These are phyloP conservation scores for Dictyostelium purpureum DNA, from an alignment of 78 protist species.

Conservation along the genomic window DNA sequence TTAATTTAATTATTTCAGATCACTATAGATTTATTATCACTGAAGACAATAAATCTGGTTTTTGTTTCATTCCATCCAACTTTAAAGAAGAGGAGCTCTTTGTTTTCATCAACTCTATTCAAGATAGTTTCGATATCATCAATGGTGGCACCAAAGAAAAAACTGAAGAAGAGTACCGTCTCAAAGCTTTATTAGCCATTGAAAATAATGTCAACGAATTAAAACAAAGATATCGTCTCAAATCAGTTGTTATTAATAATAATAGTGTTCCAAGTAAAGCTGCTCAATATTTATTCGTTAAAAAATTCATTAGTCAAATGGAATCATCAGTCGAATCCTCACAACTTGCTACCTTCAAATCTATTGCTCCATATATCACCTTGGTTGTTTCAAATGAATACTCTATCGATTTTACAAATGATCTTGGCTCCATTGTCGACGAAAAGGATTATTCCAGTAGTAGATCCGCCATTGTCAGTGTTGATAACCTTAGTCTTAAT, in stretches of 20 bases:
- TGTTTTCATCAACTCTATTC: conserved; percentile 36
- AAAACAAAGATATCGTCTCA: not conserved
- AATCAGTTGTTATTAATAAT: not conserved
- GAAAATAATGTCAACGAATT: not conserved
- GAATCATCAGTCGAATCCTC: not conserved
- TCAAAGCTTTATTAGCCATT: not conserved
- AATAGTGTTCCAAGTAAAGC: not conserved
- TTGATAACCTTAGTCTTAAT: not conserved
- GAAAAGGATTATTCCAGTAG: not conserved
- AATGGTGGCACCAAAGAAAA: not conserved
- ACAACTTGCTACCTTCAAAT: not conserved
- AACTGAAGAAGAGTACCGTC: not conserved
- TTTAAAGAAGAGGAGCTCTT: conserved; percentile 30
- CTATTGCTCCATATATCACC: not conserved
- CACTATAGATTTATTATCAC: conserved; percentile 57
- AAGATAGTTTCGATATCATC: conserved; percentile 8
- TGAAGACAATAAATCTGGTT: conserved; percentile 19
- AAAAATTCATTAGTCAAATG: not conserved
- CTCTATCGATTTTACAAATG: not conserved
- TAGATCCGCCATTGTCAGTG: not conserved
- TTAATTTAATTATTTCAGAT: conserved; percentile 53
- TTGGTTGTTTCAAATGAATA: not conserved
- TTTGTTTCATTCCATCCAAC: conserved; percentile 50
- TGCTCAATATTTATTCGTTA: not conserved
- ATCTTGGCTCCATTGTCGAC: not conserved